Evolutionary conservation across 1,284 basidiomycete species (phyloP).

Genomic region (Fomitopsis palustris): DNA sequence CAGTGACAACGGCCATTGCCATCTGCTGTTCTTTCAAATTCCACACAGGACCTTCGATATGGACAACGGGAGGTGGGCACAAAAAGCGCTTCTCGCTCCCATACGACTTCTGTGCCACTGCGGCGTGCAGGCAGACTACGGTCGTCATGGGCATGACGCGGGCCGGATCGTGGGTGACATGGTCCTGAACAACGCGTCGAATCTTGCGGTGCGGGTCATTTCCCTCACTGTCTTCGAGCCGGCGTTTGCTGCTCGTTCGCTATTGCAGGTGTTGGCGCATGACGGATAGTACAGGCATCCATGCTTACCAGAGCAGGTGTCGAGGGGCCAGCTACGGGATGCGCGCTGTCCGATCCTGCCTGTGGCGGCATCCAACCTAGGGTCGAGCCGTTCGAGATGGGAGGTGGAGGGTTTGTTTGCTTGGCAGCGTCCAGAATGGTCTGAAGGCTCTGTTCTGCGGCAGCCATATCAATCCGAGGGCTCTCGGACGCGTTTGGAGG

Average conservation of each 20-base stretch:
- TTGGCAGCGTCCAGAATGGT: slow-evolving; percentile 54
- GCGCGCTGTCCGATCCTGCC: slow-evolving; percentile 4
- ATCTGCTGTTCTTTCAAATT: slow-evolving; percentile 77
- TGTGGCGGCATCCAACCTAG: slow-evolving; percentile 35
- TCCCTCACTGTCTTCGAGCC: slow-evolving; percentile 62
- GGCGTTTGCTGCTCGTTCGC: slow-evolving; percentile 53
- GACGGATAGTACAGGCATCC: not conserved
- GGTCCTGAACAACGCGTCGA: slow-evolving; percentile 75
- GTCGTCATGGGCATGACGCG: slow-evolving; percentile 84
- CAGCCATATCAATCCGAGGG: slow-evolving; percentile 30
- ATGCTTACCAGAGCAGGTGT: slow-evolving; percentile 11
- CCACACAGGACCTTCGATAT: slow-evolving; percentile 81
- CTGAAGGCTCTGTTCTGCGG: slow-evolving; percentile 56
- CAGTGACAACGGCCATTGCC: slow-evolving; percentile 82
- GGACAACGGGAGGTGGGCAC: slow-evolving; percentile 85
- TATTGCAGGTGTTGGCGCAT: not conserved
- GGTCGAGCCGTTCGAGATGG: slow-evolving; percentile 33
- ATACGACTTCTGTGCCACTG: slow-evolving; percentile 90
- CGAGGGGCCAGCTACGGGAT: not conserved
- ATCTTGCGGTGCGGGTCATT: slow-evolving; percentile 77
- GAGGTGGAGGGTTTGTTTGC: slow-evolving; percentile 22
- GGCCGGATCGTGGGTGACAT: slow-evolving; percentile 66
- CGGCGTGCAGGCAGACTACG: slow-evolving; percentile 83
- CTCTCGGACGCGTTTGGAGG: slow-evolving; percentile 20
- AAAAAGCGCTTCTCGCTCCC: slow-evolving; percentile 90